These are phyloP conservation scores for Globisporangium iwayamae DNA, from an alignment of 352 stramenopile genomes.

Conservation along the genomic window DNA sequence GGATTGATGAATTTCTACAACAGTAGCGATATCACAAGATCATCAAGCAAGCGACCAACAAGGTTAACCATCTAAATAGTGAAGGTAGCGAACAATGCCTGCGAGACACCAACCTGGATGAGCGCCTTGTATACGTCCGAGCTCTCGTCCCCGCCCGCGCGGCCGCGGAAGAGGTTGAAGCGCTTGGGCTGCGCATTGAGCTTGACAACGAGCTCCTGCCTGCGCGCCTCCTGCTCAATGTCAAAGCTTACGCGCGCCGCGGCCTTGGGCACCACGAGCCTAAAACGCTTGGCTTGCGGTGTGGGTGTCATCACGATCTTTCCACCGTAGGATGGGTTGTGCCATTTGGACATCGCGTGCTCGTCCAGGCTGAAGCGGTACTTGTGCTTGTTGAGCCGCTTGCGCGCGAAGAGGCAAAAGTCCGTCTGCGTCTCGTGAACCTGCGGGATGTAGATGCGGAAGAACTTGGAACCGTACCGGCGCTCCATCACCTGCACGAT, in stretches of 20 bases:
- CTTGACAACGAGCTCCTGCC: constrained; percentile 62
- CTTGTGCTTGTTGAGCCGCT: constrained; percentile 71
- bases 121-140: constrained; percentile 35
- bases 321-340: constrained; percentile 53
- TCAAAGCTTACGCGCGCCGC: constrained; percentile 51
- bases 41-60: neutral
- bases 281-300: constrained; percentile 46
- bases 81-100: neutral
- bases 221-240: constrained; percentile 69
- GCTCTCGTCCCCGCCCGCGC: constrained; percentile 28
- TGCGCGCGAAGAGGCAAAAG: constrained; percentile 75
- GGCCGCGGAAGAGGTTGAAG: constrained; percentile 47
- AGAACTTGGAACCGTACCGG: constrained; percentile 67
- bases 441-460: constrained; percentile 73
- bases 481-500: constrained; percentile 28
- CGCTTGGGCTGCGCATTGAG: constrained; percentile 47
- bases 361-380: constrained; percentile 62
- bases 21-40: constrained; percentile 1
- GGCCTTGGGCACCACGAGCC: constrained; percentile 43
- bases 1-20: constrained; percentile 82
- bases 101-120: constrained; percentile 29
- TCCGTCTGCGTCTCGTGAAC: constrained; percentile 66
- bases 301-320: constrained; percentile 55
- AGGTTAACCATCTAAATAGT: neutral
- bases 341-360: constrained; percentile 54